Conservation (phyloP, 2,329 filamentous ascomycete species). For the Pseudogymnoascus sp. region DNA sequence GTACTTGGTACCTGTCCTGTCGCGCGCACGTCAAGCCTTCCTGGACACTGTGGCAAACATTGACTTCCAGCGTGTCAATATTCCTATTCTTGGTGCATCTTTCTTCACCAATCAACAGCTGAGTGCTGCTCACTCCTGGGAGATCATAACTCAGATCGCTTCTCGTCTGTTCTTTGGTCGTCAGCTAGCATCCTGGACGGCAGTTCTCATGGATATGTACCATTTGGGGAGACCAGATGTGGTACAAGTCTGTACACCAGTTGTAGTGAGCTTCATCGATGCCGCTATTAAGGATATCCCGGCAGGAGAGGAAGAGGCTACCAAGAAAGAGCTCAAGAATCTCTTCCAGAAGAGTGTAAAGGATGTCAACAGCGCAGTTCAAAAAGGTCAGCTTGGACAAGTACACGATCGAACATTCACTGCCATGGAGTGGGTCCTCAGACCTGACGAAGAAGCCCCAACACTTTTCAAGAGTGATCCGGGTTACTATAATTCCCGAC, state of each 20-base stretch:
- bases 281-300: constrained; percentile 14
- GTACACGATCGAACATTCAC: constrained; percentile 6
- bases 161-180: constrained; percentile 17
- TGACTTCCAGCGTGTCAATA: background rate
- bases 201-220: constrained; percentile 20
- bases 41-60: background rate
- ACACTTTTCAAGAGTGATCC: constrained; percentile 6
- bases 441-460: background rate
- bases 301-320: background rate
- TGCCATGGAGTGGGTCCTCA: constrained; percentile 3
- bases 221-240: constrained; percentile 21
- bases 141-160: constrained; percentile 20
- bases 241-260: constrained; percentile 18
- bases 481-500: background rate
- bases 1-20: background rate
- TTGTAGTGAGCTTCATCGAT: constrained; percentile 18
- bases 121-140: constrained; percentile 2
- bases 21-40: background rate
- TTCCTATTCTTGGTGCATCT: background rate
- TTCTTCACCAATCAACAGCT: background rate
- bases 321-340: constrained; percentile 4
- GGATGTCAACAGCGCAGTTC: constrained; percentile 7
- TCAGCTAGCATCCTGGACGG: constrained; percentile 20
- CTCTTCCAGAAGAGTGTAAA: constrained; percentile 10
- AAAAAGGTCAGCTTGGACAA: background rate